Evolutionary conservation across 371 early-diverging fungal genomes (phyloP).

Genomic region (Circinella umbellata): DNA sequence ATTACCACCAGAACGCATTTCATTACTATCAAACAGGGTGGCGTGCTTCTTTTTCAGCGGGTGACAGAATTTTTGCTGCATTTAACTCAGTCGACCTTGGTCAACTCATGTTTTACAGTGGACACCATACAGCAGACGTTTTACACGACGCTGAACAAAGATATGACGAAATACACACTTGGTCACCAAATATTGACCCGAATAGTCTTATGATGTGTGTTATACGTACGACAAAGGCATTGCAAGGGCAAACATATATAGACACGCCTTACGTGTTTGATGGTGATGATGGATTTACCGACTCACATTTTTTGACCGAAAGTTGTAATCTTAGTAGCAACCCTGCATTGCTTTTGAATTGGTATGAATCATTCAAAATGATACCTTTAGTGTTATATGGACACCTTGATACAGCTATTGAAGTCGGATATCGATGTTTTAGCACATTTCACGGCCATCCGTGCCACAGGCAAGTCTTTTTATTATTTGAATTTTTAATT

Average conservation of each 20-base stretch:
- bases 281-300: conserved; percentile 51
- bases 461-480: neutral
- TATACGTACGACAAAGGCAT: conserved; percentile 42
- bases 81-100: conserved; percentile 38
- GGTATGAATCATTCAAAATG: conserved; percentile 46
- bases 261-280: conserved; percentile 36
- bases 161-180: conserved; percentile 40
- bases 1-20: conserved; percentile 23
- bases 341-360: conserved; percentile 34
- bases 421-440: conserved; percentile 33
- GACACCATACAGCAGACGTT: conserved; percentile 25
- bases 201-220: conserved; percentile 42
- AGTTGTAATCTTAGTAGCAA: conserved; percentile 36
- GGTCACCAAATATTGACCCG: conserved; percentile 38
- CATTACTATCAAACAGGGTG: conserved; percentile 17
- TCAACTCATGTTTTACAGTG: conserved; percentile 23
- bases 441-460: conserved; percentile 39
- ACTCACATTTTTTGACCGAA: conserved; percentile 41
- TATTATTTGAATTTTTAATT: too few species aligned
- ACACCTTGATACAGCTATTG: conserved; percentile 40
- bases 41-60: conserved; percentile 27
- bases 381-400: conserved; percentile 45
- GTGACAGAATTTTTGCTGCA: conserved; percentile 47
- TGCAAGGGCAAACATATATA: conserved; percentile 44
- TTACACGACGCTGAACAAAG: conserved; percentile 33